Evolutionary conservation across 108 stramenopile species (phyloP).

Genomic region (Discostella pseudostelligera): DNA sequence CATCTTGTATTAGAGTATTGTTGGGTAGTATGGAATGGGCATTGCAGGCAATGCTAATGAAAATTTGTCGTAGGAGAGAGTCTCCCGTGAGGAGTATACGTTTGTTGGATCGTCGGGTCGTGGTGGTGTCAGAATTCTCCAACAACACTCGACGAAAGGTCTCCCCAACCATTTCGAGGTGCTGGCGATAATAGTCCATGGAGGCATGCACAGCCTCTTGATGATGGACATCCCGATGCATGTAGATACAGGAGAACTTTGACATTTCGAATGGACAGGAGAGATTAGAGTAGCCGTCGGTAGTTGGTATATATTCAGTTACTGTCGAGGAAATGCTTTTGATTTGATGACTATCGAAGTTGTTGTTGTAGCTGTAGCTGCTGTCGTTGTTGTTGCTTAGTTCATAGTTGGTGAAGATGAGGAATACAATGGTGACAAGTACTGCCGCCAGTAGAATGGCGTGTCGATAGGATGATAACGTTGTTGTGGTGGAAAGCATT

Average conservation of each 20-base stretch:
- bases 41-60: constrained; percentile 32
- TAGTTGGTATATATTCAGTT: no score
- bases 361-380: no score
- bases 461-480: no score
- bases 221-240: background rate
- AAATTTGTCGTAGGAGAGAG: constrained; percentile 28
- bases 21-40: constrained; percentile 5
- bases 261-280: constrained; percentile 34
- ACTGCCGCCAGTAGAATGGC: no score
- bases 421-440: no score
- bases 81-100: constrained; percentile 28
- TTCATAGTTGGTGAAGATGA: background rate
- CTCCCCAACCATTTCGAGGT: background rate
- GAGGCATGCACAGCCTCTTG: constrained; percentile 9
- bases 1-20: background rate
- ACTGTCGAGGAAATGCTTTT: no score
- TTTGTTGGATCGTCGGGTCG: background rate
- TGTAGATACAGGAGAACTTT: constrained; percentile 26
- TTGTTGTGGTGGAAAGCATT: no score
- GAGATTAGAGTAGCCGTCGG: constrained; percentile 17
- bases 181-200: constrained; percentile 8
- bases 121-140: background rate
- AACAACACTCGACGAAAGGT: constrained; percentile 8
- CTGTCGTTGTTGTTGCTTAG: background rate
- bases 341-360: no score